Evolutionary conservation across 306 rosid genomes (phyloP).

Genomic region (Cucurbita pepo): DNA sequence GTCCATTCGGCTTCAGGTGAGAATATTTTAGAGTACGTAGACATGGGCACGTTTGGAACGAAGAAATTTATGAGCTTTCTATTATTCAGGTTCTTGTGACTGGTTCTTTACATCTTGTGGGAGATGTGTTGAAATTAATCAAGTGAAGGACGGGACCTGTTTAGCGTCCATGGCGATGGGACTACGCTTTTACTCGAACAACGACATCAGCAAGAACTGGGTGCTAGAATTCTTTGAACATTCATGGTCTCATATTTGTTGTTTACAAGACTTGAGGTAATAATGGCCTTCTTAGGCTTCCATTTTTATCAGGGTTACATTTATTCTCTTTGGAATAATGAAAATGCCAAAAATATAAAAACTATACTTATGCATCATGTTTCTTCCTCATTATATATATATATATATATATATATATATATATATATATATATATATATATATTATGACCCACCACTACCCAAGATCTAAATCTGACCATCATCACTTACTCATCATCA

Average conservation of each 20-base stretch:
- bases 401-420: neutral
- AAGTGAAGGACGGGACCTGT: slow-evolving; percentile 28
- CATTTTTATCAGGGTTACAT: neutral
- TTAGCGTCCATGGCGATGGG: neutral
- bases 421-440: neutral
- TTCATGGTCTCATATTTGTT: neutral
- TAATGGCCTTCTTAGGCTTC: neutral
- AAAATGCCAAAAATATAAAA: neutral
- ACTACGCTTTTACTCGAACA: neutral
- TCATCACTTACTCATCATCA: neutral
- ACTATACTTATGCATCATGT: neutral
- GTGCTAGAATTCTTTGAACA: neutral
- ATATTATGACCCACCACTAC: neutral
- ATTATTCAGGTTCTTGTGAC: slow-evolving; percentile 73
- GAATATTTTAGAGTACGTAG: neutral
- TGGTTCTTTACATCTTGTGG: slow-evolving; percentile 85
- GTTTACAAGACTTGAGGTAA: neutral
- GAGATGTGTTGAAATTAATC: slow-evolving; percentile 66
- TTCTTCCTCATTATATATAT: neutral
- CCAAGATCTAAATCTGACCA: neutral
- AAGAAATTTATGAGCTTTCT: neutral
- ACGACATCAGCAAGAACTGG: neutral
- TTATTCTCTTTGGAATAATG: neutral
- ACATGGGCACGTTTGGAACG: too few relatives aligned
- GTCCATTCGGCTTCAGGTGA: slow-evolving; percentile 65